These are phyloP conservation scores for Sporothrix globosa DNA, from an alignment of 2,329 filamentous ascomycete species.

Conservation along the genomic window DNA sequence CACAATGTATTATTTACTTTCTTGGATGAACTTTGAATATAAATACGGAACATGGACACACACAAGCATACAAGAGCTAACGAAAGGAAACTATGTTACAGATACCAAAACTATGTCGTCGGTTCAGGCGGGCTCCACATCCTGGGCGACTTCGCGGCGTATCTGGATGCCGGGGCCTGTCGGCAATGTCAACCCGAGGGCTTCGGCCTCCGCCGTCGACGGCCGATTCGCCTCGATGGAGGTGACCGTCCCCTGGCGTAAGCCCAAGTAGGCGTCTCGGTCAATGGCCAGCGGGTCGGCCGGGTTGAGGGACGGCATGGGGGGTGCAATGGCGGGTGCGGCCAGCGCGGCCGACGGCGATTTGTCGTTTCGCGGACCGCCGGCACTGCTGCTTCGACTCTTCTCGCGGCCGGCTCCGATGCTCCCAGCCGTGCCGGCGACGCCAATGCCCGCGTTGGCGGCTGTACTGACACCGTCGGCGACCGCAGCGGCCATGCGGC, in stretches of 20 bases:
- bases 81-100: not conserved
- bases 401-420: not conserved
- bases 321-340: constrained; percentile 16
- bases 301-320: not conserved
- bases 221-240: constrained; percentile 31
- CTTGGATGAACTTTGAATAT: not conserved
- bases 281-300: constrained; percentile 14
- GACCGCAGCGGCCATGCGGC: constrained; percentile 25
- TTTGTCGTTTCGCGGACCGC: not conserved
- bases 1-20: too few relatives aligned
- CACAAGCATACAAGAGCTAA: not conserved
- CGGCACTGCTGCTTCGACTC: not conserved
- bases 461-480: constrained; percentile 24
- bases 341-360: not conserved
- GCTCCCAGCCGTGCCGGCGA: not conserved
- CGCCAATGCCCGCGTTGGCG: constrained; percentile 20
- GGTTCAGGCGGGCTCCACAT: constrained; percentile 21
- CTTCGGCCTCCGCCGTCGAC: constrained; percentile 30
- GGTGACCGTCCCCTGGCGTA: constrained; percentile 30
- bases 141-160: constrained; percentile 30
- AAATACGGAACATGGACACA: not conserved
- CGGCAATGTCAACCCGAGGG: constrained; percentile 16
- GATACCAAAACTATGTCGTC: not conserved
- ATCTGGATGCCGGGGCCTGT: constrained; percentile 31
- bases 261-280: constrained; percentile 30